Evolutionary conservation across 306 rosid species (phyloP), one percentile per base, ranked within the genome.

Genomic region (Cyamopsis tetragonoloba): DNA sequence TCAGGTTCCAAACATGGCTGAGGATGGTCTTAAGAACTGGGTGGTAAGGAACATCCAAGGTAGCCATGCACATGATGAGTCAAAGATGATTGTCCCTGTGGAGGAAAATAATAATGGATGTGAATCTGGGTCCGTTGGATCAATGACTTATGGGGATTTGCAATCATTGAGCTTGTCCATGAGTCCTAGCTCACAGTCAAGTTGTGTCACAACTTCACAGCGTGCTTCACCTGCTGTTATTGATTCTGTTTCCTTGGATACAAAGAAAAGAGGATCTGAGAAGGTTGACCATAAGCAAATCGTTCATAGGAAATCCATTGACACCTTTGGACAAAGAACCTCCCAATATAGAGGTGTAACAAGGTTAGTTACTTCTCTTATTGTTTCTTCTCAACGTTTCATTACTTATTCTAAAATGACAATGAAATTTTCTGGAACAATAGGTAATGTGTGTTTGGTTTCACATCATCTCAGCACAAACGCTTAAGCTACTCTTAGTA

Each of bases 291-390:
- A 83, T 34, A 91, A 88, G 80, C 85, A 77, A 63, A 85, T 85
- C 73, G 85, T 83, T 82, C 96, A 84, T 55, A 80, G 97, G 83
- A 91, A 91, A 83, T 91, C 97, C 39, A 77, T 88, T 26, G 96
- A 91, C 39, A 88, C 95, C 13, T 91, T 91, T 81, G 97, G 97
- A 5, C 97, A 91, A 72, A 86, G 96, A 80, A 91, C 97, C 22
- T 91, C 97, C 0, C 97, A 88, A 35, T 91, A 86, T 53, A 82
- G 96, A 71, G 97, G 97, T 65, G 96, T 91, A 50, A 91, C 97
- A 80, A 91, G 96, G 97, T 91, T 61, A 5, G 62, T 62, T n/a
- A n/a, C n/a, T n/a, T 49, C 6, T 62, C 35, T 34, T 69, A 28
- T 39, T 54, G 11, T 10, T 20, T 15, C 57, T 48, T 43, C 11